Evolutionary conservation across 2,329 filamentous ascomycete genomes (phyloP).

Genomic region (Aspergillus clavatus): DNA sequence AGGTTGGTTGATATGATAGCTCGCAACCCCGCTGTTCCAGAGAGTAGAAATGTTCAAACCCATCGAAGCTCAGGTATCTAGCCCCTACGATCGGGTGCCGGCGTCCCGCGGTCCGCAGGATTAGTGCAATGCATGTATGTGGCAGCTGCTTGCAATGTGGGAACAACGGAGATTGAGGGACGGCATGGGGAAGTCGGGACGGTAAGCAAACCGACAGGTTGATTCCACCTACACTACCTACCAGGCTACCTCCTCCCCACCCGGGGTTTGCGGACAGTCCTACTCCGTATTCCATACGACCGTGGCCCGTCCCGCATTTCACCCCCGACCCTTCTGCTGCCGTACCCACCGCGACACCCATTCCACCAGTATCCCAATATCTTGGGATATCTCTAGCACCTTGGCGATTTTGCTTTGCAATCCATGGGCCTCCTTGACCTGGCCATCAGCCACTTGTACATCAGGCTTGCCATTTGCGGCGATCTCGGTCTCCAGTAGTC

Average conservation of each 20-base stretch:
- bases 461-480: constrained; percentile 12
- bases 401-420: constrained; percentile 34
- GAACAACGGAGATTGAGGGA: too few species aligned
- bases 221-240: too few species aligned
- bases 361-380: constrained; percentile 42
- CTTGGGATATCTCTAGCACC: constrained; percentile 42
- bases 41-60: too few species aligned
- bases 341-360: constrained; percentile 38
- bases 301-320: constrained; percentile 6
- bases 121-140: background rate
- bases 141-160: background rate
- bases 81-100: too few species aligned
- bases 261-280: constrained; percentile 2
- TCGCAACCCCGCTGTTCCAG: too few species aligned
- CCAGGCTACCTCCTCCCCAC: constrained; percentile 5
- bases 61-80: too few species aligned
- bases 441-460: constrained; percentile 16
- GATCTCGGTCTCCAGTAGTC: constrained; percentile 24
- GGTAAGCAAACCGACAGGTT: background rate
- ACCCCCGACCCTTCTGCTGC: constrained; percentile 24
- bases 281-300: too few species aligned
- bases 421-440: constrained; percentile 16
- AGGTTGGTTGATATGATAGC: too few species aligned
- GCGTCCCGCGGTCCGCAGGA: too few species aligned
- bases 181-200: too few species aligned